Percentiles rank a stretch among this genome's conserved stretches.
Conservation (phyloP, 345 rosid genomes). For the Lepidium aucheri region DNA sequence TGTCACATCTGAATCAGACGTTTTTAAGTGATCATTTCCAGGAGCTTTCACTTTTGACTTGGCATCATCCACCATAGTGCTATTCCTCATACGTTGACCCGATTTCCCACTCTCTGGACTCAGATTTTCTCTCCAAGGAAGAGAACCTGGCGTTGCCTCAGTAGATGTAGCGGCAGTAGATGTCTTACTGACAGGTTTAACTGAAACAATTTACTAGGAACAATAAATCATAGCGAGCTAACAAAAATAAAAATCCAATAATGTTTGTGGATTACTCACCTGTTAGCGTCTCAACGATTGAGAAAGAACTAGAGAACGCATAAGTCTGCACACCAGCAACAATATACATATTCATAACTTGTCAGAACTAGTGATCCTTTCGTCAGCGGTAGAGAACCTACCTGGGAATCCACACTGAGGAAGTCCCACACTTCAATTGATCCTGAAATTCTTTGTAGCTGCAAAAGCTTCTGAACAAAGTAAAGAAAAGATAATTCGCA, state of each 20-base stretch:
- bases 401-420: conserved; percentile 98
- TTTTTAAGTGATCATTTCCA: conserved; percentile 35
- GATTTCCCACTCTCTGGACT: conserved; percentile 44
- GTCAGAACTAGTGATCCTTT: background rate
- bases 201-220: conserved; percentile 16
- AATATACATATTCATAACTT: background rate
- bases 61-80: conserved; percentile 26
- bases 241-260: background rate
- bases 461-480: conserved; percentile 70
- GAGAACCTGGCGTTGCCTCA: conserved; percentile 32
- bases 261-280: conserved; percentile 40
- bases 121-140: conserved; percentile 34
- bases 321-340: conserved; percentile 70
- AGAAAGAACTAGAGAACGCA: conserved; percentile 82
- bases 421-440: conserved; percentile 99
- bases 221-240: conserved; percentile 1
- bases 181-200: conserved; percentile 57
- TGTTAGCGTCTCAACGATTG: conserved; percentile 82
- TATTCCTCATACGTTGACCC: conserved; percentile 29
- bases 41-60: conserved; percentile 27
- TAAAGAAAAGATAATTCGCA: conserved; percentile 5
- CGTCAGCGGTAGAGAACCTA: conserved; percentile 24
- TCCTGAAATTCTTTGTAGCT: conserved; percentile 85
- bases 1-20: conserved; percentile 25
- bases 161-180: conserved; percentile 37